phyloP scores from a whole-genome alignment of 768 basidiomycete genomes.

The Collybiopsis confluens region DNA sequence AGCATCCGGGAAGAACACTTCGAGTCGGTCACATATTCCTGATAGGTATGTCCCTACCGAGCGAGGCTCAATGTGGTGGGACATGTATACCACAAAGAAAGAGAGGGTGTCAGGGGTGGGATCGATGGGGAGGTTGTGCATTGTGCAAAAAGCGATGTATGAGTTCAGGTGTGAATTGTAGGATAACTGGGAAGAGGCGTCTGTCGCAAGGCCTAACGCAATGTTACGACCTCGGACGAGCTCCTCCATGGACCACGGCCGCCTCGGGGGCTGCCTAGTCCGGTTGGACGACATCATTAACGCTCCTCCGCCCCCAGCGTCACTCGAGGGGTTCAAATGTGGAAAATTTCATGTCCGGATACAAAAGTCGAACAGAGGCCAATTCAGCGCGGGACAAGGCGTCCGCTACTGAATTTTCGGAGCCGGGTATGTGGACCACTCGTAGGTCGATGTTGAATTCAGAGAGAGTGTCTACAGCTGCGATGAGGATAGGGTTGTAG shows the following conservation, averaged over 20 bases:
- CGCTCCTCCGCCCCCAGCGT: constrained; percentile 17
- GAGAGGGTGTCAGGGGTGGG: constrained; percentile 26
- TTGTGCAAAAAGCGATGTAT: constrained; percentile 23
- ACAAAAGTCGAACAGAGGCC: neutral
- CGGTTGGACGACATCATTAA: constrained; percentile 4
- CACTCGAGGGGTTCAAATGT: constrained; percentile 18
- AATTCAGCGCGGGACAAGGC: constrained; percentile 22
- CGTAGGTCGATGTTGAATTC: constrained; percentile 11
- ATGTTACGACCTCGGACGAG: constrained; percentile 24
- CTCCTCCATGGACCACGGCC: constrained; percentile 27
- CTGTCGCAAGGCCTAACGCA: constrained; percentile 22
- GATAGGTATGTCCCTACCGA: constrained; percentile 21
- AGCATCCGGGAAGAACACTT: constrained; percentile 17
- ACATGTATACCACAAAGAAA: constrained; percentile 27
- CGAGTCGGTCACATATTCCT: constrained; percentile 17
- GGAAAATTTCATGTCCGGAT: neutral
- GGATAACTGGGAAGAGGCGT: constrained; percentile 7
- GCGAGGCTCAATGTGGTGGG: constrained; percentile 17
- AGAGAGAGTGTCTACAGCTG: constrained; percentile 14
- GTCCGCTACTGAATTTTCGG: constrained; percentile 25
- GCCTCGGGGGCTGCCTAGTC: constrained; percentile 25
- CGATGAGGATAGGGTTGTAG: constrained; percentile 22
- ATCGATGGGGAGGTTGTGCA: constrained; percentile 20
- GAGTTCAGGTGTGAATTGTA: constrained; percentile 23
- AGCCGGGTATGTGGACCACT: constrained; percentile 21